Evolutionary conservation across 352 stramenopile species (phyloP).

Genomic region (Plasmopara viticola): DNA sequence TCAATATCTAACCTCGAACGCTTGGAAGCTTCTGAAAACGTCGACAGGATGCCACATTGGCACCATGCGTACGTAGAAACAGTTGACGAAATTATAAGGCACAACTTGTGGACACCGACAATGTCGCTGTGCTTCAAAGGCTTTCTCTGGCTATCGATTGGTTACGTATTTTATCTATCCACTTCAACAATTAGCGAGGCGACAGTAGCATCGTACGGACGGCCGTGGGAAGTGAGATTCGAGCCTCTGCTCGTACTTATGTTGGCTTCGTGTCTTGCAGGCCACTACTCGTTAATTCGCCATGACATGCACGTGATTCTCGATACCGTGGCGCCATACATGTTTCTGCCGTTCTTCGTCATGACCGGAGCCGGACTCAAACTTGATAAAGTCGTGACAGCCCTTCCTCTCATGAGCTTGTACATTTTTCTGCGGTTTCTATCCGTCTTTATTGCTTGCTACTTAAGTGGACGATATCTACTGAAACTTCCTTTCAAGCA

Average conservation of each 20-base stretch:
- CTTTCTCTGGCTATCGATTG: conserved; percentile 56
- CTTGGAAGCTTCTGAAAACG: conserved; percentile 27
- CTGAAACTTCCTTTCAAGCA: conserved; percentile 48
- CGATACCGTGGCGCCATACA: conserved; percentile 56
- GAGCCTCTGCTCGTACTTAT: conserved; percentile 67
- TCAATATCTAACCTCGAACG: conserved; percentile 15
- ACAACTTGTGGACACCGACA: conserved; percentile 18
- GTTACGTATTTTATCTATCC: conserved; percentile 56
- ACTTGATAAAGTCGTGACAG: conserved; percentile 51
- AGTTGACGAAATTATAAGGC: conserved; percentile 8
- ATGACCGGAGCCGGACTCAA: conserved; percentile 70
- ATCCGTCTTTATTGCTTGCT: conserved; percentile 56
- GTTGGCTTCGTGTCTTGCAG: conserved; percentile 52
- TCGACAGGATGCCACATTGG: conserved; percentile 34
- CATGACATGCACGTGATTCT: conserved; percentile 78
- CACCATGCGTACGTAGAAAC: conserved; percentile 56
- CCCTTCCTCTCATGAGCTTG: conserved; percentile 58
- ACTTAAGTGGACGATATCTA: conserved; percentile 51
- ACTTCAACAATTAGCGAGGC: conserved; percentile 40
- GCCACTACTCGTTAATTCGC: conserved; percentile 52
- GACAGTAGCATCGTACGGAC: conserved; percentile 36
- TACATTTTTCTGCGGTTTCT: conserved; percentile 55
- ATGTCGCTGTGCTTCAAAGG: conserved; percentile 52
- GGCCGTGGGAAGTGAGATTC: conserved; percentile 66
- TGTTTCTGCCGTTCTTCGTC: conserved; percentile 74